These are phyloP conservation scores for Turnera subulata DNA, from an alignment of 345 rosid species.

Conservation along the genomic window DNA sequence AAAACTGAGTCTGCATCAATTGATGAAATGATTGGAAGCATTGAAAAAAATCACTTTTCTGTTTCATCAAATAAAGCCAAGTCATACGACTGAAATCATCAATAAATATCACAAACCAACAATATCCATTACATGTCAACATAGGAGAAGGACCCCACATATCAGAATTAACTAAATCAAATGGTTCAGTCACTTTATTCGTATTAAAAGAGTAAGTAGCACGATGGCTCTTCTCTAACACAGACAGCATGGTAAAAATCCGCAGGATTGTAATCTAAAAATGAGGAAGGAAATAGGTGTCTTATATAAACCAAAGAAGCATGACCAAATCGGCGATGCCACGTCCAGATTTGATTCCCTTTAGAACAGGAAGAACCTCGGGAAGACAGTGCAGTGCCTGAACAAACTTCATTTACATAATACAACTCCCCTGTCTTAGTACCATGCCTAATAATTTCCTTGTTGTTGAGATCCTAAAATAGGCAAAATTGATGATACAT, in stretches of 20 bases:
- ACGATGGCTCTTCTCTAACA: constrained; percentile 6
- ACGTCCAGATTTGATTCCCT: no score
- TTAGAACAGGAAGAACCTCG: no score
- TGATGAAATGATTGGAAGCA: background rate
- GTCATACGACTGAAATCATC: no score
- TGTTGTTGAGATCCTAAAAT: background rate
- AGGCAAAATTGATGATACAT: background rate
- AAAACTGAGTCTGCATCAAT: background rate
- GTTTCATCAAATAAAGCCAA: no score
- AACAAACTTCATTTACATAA: no score
- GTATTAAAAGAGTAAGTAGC: background rate
- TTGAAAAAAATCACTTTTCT: background rate
- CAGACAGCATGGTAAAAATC: constrained; percentile 4
- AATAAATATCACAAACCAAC: no score
- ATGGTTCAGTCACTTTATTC: background rate
- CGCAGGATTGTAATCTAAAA: background rate
- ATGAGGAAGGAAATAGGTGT: constrained; percentile 1
- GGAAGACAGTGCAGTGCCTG: no score
- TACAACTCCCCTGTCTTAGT: background rate
- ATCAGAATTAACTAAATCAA: constrained; percentile 6
- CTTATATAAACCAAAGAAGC: background rate
- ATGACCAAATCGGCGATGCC: background rate
- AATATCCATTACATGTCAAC: background rate
- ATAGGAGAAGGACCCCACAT: background rate
- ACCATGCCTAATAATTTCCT: background rate